A percentile compares a stretch with the other conserved stretches of the same genome.
These are phyloP conservation scores for Venturia asperata DNA, from an alignment of 2,329 filamentous ascomycete species.

Conservation along the genomic window DNA sequence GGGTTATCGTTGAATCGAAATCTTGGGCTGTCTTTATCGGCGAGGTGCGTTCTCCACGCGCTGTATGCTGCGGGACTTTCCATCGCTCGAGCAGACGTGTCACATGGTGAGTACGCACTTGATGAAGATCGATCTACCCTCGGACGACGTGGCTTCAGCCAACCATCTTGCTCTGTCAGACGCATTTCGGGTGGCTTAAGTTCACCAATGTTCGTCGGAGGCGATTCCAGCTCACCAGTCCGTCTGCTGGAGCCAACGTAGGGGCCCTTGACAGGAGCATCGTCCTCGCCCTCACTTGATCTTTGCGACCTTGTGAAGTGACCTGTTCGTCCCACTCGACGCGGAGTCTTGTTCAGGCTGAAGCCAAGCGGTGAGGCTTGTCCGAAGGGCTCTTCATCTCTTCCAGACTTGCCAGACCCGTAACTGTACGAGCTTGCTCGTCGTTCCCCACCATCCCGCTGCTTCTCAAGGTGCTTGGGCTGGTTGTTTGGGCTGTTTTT, in stretches of 20 bases:
- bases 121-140: constrained; percentile 3
- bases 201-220: not conserved
- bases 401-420: not conserved
- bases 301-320: not conserved
- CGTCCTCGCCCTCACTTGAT: not conserved
- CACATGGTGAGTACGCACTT: constrained; percentile 12
- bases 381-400: not conserved
- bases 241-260: constrained; percentile 1
- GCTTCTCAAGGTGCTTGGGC: not conserved
- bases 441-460: not conserved
- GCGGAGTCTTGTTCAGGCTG: not conserved
- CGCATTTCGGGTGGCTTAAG: not conserved
- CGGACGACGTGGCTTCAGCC: not conserved
- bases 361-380: not conserved
- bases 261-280: not conserved
- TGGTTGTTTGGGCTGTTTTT: not conserved
- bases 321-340: not conserved
- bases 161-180: not conserved
- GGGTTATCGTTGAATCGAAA: not conserved
- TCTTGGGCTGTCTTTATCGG: not conserved
- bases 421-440: not conserved
- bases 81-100: constrained; percentile 12
- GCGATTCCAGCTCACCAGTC: not conserved
- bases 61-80: not conserved
- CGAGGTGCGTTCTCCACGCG: not conserved